Evolutionary conservation across 148 eudicot species (phyloP).

Genomic region (Amaranthus cruentus): DNA sequence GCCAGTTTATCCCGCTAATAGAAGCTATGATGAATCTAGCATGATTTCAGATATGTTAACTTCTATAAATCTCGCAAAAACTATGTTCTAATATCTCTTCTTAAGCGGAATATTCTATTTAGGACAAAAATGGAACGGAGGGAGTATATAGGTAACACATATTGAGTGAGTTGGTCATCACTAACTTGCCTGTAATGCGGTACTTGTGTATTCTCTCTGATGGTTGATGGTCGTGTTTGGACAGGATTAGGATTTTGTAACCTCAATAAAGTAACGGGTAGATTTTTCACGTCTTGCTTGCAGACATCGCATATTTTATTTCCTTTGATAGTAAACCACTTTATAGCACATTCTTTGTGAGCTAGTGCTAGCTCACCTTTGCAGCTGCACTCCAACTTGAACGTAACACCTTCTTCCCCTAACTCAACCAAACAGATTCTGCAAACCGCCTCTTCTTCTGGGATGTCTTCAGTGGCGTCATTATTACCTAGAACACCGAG

Average conservation of each 20-base stretch:
- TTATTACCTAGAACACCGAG: slow-evolving; percentile 29
- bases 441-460: slow-evolving; percentile 90
- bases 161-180: slow-evolving; percentile 5
- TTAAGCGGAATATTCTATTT: no score
- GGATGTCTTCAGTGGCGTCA: slow-evolving; percentile 62
- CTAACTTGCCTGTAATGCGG: slow-evolving; percentile 27
- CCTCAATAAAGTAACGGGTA: slow-evolving; percentile 71
- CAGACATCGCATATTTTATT: slow-evolving; percentile 83
- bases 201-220: slow-evolving; percentile 22
- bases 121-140: not conserved
- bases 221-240: slow-evolving; percentile 21
- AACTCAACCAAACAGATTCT: slow-evolving; percentile 77
- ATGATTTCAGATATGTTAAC: no score
- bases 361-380: slow-evolving; percentile 93
- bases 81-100: no score
- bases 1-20: no score
- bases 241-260: slow-evolving; percentile 39
- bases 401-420: slow-evolving; percentile 72
- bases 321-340: slow-evolving; percentile 85
- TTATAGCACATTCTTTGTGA: slow-evolving; percentile 74
- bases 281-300: slow-evolving; percentile 61
- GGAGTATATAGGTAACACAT: not conserved
- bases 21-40: no score
- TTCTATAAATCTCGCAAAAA: no score
- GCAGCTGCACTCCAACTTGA: slow-evolving; percentile 85